Percentiles rank a stretch among this genome's conserved stretches.
Conservation (phyloP, 2,329 filamentous ascomycete species). For the Pseudonectria buxi region DNA sequence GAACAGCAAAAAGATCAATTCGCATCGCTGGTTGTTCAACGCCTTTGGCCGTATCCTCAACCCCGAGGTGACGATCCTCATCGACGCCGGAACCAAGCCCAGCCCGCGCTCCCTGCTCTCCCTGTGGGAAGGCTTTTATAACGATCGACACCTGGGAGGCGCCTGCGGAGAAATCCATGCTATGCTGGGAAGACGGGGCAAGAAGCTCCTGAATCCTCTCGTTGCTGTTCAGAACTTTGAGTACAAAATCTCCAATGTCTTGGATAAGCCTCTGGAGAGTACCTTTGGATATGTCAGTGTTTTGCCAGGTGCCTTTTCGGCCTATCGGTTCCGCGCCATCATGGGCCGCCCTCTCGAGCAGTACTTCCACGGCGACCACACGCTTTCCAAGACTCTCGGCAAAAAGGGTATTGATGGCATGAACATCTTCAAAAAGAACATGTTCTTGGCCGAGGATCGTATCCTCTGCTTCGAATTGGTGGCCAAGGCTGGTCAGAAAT, state of each 20-base stretch:
- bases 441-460: conserved; percentile 98
- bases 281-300: conserved; percentile 93
- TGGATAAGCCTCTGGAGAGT: conserved; percentile 87
- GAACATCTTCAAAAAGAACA: conserved; percentile 99
- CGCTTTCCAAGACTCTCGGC: conserved; percentile 79
- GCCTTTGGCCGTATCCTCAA: conserved; percentile 88
- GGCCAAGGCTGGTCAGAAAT: conserved; percentile 91
- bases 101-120: conserved; percentile 76
- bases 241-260: conserved; percentile 96
- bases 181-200: conserved; percentile 80
- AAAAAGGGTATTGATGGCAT: conserved; percentile 97
- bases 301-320: conserved; percentile 90
- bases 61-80: conserved; percentile 83
- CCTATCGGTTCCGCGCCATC: conserved; percentile 88
- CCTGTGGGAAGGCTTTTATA: conserved; percentile 93
- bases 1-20: conserved; percentile 98
- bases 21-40: conserved; percentile 91
- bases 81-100: conserved; percentile 90
- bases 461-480: conserved; percentile 95
- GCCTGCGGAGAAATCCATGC: conserved; percentile 95
- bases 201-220: conserved; percentile 79
- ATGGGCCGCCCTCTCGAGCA: conserved; percentile 90
- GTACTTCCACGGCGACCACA: conserved; percentile 96
- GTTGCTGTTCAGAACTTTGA: conserved; percentile 92
- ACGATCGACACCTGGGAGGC: conserved; percentile 93